Percentiles rank a stretch among this genome's conserved stretches.
Conservation (phyloP, 805 yeast species). For the Zygosaccharomyces kombuchaensis region DNA sequence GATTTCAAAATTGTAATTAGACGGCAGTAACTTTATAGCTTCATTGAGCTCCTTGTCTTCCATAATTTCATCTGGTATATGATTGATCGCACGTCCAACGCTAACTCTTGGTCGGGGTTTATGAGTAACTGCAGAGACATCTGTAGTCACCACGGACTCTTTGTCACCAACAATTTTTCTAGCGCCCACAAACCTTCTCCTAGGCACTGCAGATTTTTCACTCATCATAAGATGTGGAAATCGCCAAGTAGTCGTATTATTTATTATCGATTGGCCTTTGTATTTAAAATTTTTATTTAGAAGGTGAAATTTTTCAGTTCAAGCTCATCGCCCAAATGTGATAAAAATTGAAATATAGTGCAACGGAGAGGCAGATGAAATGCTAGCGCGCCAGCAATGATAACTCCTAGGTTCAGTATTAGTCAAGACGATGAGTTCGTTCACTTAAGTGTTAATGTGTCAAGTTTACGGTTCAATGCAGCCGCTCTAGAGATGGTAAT, state of each 20-base stretch:
- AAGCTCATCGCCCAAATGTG: slow-evolving; percentile 6
- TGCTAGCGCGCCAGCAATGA: slow-evolving; percentile 43
- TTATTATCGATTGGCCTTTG: background rate
- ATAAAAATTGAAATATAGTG: background rate
- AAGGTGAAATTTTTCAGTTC: slow-evolving; percentile 3
- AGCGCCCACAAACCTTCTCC: slow-evolving; percentile 60
- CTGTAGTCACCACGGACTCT: slow-evolving; percentile 24
- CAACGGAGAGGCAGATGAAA: background rate
- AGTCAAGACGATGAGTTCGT: slow-evolving; percentile 73
- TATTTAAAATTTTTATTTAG: background rate
- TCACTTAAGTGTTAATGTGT: slow-evolving; percentile 57
- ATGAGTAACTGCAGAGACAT: slow-evolving; percentile 25
- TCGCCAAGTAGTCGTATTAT: background rate
- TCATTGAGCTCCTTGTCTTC: slow-evolving; percentile 77
- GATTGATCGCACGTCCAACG: slow-evolving; percentile 66
- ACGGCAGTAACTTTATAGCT: slow-evolving; percentile 76
- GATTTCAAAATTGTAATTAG: slow-evolving; percentile 91
- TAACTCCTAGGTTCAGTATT: slow-evolving; percentile 80
- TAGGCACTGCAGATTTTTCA: slow-evolving; percentile 35
- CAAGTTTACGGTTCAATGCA: slow-evolving; percentile 70
- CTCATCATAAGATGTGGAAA: background rate
- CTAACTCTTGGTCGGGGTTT: slow-evolving; percentile 31
- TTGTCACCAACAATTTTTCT: slow-evolving; percentile 29
- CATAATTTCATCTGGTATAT: slow-evolving; percentile 81
- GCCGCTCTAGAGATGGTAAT: slow-evolving; percentile 73